Evolutionary conservation across 768 basidiomycete species (phyloP).

Genomic region (Hysterangium stoloniferum): DNA sequence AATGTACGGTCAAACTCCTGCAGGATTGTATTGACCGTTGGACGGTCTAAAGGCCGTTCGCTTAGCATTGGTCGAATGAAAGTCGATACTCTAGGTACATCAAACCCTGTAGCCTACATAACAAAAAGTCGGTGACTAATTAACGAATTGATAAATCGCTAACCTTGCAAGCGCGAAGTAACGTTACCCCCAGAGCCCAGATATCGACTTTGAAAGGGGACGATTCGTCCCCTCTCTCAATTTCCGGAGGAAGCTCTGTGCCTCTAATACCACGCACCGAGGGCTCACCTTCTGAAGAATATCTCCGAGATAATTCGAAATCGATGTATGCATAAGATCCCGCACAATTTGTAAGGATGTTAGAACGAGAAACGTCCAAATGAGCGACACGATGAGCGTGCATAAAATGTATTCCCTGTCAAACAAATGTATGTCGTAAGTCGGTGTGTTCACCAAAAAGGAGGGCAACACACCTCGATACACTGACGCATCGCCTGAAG

Average conservation of each 20-base stretch:
- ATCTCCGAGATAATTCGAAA: constrained; percentile 57
- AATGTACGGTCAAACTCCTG: constrained; percentile 44
- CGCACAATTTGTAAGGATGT: constrained; percentile 57
- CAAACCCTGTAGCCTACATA: constrained; percentile 46
- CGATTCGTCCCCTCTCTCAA: constrained; percentile 38
- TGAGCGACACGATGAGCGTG: constrained; percentile 59
- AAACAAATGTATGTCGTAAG: constrained; percentile 1
- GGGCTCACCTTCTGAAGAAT: constrained; percentile 24
- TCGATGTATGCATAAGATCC: constrained; percentile 69
- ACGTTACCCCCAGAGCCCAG: constrained; percentile 61
- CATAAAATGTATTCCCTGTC: constrained; percentile 63
- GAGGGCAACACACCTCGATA: constrained; percentile 47
- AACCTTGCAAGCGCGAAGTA: constrained; percentile 61
- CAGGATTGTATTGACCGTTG: constrained; percentile 41
- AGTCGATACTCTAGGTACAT: constrained; percentile 51
- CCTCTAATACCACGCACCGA: constrained; percentile 39
- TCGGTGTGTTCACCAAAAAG: too few relatives aligned
- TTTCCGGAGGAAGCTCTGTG: constrained; percentile 68
- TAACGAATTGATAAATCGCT: constrained; percentile 11
- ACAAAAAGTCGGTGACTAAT: not conserved
- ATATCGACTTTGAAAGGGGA: constrained; percentile 70
- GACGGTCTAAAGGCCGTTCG: constrained; percentile 42
- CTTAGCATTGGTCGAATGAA: constrained; percentile 56
- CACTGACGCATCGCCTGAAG: constrained; percentile 54
- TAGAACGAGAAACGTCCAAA: constrained; percentile 63